Conservation (phyloP, 768 basidiomycete species). For the Hypholoma fasciculare region DNA sequence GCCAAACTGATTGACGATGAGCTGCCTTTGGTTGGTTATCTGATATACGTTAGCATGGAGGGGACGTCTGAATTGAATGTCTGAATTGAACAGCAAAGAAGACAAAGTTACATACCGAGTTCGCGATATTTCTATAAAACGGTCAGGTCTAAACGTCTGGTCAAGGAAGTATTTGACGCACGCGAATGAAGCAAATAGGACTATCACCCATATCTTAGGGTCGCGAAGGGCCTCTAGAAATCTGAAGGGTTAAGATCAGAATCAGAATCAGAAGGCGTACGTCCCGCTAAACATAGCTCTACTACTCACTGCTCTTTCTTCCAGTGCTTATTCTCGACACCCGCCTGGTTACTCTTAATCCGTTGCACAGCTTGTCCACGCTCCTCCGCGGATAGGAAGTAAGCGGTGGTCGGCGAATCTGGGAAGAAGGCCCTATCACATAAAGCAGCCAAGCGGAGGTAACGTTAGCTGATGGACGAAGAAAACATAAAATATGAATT, state of each 20-base stretch:
- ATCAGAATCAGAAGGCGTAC: background rate
- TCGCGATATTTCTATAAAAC: slow-evolving; percentile 58
- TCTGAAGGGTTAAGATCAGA: slow-evolving; percentile 29
- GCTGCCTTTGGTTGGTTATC: slow-evolving; percentile 76
- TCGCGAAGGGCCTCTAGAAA: slow-evolving; percentile 69
- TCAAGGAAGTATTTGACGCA: slow-evolving; percentile 26
- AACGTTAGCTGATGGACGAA: too few species aligned
- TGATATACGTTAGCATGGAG: slow-evolving; percentile 20
- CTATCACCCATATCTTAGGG: slow-evolving; percentile 76
- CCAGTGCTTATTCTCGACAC: slow-evolving; percentile 80
- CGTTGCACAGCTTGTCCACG: slow-evolving; percentile 69
- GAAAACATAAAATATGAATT: too few species aligned
- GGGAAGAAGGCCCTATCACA: slow-evolving; percentile 71
- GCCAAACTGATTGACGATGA: slow-evolving; percentile 73
- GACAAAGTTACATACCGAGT: slow-evolving; percentile 47
- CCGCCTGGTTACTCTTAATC: slow-evolving; percentile 75
- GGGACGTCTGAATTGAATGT: too few species aligned
- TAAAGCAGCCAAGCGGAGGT: too few species aligned
- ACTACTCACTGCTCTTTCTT: slow-evolving; percentile 64
- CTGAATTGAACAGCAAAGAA: too few species aligned
- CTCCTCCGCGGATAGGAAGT: slow-evolving; percentile 72
- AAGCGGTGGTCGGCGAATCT: slow-evolving; percentile 73
- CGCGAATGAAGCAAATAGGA: slow-evolving; percentile 64
- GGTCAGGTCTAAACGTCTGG: too few species aligned
- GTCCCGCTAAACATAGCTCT: background rate